A percentile compares a stretch with the other conserved stretches of the same genome.
phyloP scores from a whole-genome alignment of 352 stramenopile species.

The Phytophthora constricta region DNA sequence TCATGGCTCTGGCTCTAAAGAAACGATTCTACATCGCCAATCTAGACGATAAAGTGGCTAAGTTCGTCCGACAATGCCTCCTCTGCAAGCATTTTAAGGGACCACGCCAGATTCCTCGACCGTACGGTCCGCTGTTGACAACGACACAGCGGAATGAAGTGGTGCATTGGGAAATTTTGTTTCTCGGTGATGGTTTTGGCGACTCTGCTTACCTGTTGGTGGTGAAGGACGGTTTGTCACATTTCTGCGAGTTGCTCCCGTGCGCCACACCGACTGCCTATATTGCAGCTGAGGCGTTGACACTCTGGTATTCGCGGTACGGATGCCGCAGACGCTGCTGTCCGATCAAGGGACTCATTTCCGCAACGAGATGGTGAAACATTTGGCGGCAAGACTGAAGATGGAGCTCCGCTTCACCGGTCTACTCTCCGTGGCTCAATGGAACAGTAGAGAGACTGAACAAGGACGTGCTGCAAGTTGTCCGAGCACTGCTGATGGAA shows the following conservation, averaged over 20 bases:
- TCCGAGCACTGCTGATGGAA: constrained; percentile 22
- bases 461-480: constrained; percentile 20
- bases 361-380: constrained; percentile 18
- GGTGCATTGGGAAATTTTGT: constrained; percentile 21
- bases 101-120: not conserved
- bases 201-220: not conserved
- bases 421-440: constrained; percentile 26
- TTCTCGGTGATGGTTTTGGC: constrained; percentile 6
- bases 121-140: constrained; percentile 2
- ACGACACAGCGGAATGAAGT: constrained; percentile 13
- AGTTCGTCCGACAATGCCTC: constrained; percentile 6
- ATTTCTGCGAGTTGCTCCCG: constrained; percentile 24
- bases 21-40: constrained; percentile 3
- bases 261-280: constrained; percentile 7
- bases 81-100: constrained; percentile 28
- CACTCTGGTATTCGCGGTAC: constrained; percentile 8
- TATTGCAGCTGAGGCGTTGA: constrained; percentile 10
- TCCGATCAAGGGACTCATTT: constrained; percentile 32
- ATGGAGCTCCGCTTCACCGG: constrained; percentile 6
- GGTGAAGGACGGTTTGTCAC: constrained; percentile 12
- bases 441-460: constrained; percentile 26
- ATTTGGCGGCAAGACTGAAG: constrained; percentile 7
- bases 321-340: constrained; percentile 12
- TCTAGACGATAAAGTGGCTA: not conserved
- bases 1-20: not conserved